phyloP scores from a whole-genome alignment of 441 rosid species.

The Hypseocharis bilobata region DNA sequence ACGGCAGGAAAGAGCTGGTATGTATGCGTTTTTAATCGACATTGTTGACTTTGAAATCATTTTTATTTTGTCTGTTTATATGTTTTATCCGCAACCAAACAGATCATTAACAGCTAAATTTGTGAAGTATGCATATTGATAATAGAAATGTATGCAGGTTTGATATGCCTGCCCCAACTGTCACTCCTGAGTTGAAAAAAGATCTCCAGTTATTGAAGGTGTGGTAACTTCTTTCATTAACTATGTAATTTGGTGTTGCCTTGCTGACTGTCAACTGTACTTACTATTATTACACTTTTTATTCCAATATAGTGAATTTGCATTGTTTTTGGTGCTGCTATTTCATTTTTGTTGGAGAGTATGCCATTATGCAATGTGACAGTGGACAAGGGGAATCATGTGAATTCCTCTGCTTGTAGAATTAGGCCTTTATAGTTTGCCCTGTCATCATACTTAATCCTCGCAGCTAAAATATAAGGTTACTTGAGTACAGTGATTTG shows the following conservation, averaged over 20 bases:
- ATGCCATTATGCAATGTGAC: not conserved
- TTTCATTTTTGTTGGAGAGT: not conserved
- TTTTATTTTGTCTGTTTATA: not conserved
- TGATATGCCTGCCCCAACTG: conserved; percentile 79
- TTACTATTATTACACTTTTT: not conserved
- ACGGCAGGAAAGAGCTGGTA: conserved; percentile 62
- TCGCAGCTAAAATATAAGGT: not conserved
- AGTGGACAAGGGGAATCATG: not conserved
- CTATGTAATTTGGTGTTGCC: not conserved
- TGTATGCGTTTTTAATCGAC: not conserved
- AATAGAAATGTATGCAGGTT: conserved; percentile 39
- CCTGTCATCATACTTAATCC: not conserved
- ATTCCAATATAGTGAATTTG: not conserved
- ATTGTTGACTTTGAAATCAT: not conserved
- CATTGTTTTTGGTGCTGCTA: not conserved
- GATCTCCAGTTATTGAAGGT: conserved; percentile 89
- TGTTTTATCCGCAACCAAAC: too few relatives aligned
- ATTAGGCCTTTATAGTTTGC: not conserved
- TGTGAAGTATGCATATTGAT: too few relatives aligned
- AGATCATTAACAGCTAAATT: too few relatives aligned
- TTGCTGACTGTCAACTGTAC: not conserved
- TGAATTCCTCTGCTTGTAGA: not conserved
- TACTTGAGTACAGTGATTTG: not conserved
- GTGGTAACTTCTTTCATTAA: not conserved
- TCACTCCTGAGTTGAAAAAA: conserved; percentile 76